Conservation (phyloP, 2,329 filamentous ascomycete species). For the Didymella keratinophila region DNA sequence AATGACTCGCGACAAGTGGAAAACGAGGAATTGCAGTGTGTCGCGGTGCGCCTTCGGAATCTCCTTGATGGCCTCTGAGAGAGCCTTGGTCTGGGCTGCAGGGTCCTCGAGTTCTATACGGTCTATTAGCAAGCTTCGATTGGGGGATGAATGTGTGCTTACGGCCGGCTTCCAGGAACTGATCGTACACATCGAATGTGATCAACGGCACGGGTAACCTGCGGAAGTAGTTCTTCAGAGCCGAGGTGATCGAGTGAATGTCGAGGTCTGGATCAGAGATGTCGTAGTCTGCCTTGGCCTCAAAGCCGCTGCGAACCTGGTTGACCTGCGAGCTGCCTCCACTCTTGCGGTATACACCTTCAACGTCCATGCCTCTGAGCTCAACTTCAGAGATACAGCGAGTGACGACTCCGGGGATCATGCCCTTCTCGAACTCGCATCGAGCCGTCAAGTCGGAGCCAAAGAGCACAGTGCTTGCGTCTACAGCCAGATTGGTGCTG, state of each 20-base stretch:
- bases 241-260: conserved; percentile 94
- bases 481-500: conserved; percentile 51
- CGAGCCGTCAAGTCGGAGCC: conserved; percentile 88
- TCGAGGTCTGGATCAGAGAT: conserved; percentile 94
- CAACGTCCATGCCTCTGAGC: conserved; percentile 89
- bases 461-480: conserved; percentile 68
- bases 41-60: conserved; percentile 86
- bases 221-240: conserved; percentile 96
- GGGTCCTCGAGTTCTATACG: conserved; percentile 68
- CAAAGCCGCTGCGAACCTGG: conserved; percentile 88
- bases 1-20: conserved; percentile 89
- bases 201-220: conserved; percentile 88
- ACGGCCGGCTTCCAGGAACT: conserved; percentile 81
- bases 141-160: conserved; percentile 48
- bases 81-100: conserved; percentile 57
- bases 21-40: conserved; percentile 90
- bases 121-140: conserved; percentile 10
- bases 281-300: conserved; percentile 83
- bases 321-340: conserved; percentile 92
- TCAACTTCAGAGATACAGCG: conserved; percentile 98
- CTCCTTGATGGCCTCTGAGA: conserved; percentile 76
- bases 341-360: conserved; percentile 98
- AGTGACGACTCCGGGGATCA: conserved; percentile 89
- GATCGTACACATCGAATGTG: conserved; percentile 91
- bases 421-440: conserved; percentile 84